These are phyloP conservation scores for Protomyces gravidus DNA, from an alignment of 1,139 yeast species.

Conservation along the genomic window DNA sequence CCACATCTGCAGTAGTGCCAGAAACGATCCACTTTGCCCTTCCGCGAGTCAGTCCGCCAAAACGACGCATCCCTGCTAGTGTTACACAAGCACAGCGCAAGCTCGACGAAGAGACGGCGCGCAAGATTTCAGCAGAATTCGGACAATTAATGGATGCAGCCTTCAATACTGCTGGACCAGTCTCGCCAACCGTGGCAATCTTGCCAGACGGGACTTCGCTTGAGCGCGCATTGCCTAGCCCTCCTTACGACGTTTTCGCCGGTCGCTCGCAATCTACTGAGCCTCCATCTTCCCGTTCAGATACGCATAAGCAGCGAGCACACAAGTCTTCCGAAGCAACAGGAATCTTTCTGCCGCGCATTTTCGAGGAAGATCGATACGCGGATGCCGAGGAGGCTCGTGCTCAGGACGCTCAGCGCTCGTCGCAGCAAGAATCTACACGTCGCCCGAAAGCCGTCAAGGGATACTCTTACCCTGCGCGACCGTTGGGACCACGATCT, in stretches of 20 bases:
- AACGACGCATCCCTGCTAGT: slow-evolving; percentile 3
- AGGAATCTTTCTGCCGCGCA: slow-evolving; percentile 10
- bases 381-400: slow-evolving; percentile 27
- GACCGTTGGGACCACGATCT: slow-evolving; percentile 14
- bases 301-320: slow-evolving; percentile 7
- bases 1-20: background rate
- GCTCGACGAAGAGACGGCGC: slow-evolving; percentile 13
- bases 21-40: slow-evolving; percentile 9
- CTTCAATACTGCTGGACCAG: slow-evolving; percentile 14
- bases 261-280: slow-evolving; percentile 5
- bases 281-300: background rate
- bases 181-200: slow-evolving; percentile 5
- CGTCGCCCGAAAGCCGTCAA: slow-evolving; percentile 20
- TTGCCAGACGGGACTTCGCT: slow-evolving; percentile 14
- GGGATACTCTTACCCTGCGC: slow-evolving; percentile 19
- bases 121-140: slow-evolving; percentile 30
- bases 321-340: slow-evolving; percentile 21
- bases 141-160: slow-evolving; percentile 28
- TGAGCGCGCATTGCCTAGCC: slow-evolving; percentile 13
- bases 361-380: slow-evolving; percentile 25
- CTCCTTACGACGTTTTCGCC: background rate
- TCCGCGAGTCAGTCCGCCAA: slow-evolving; percentile 14
- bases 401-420: slow-evolving; percentile 3
- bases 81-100: slow-evolving; percentile 3
- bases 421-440: background rate